Conservation (phyloP, 805 yeast genomes). For the Scheffersomyces lignosus region DNA sequence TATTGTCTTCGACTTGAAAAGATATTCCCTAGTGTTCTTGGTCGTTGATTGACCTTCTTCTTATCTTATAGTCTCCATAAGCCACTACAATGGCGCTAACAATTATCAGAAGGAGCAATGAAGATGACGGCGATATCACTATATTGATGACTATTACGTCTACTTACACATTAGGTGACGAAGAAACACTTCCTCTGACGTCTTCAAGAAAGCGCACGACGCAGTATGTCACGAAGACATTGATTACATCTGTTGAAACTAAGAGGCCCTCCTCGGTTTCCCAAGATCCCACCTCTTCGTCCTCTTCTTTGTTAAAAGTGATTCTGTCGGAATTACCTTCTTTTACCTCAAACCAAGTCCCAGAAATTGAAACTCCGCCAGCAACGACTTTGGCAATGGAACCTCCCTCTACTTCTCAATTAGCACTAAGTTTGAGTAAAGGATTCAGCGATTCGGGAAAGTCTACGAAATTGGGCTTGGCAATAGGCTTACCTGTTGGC, state of each 20-base stretch:
- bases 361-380: no score
- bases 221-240: background rate
- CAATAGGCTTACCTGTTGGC: constrained; percentile 25
- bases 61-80: no score
- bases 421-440: background rate
- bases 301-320: background rate
- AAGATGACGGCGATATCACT: constrained; percentile 4
- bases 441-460: background rate
- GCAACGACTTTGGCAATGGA: no score
- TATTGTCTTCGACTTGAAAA: no score
- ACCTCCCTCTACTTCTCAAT: background rate
- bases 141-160: constrained; percentile 10
- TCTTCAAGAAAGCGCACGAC: background rate
- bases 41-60: no score
- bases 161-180: constrained; percentile 6
- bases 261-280: background rate
- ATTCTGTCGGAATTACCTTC: background rate
- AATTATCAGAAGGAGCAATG: background rate
- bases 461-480: constrained; percentile 18
- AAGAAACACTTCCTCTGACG: background rate
- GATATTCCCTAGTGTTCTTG: no score
- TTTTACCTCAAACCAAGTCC: background rate
- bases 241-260: background rate
- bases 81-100: background rate
- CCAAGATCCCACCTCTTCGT: background rate